Percentiles rank a stretch among this genome's conserved stretches.
phyloP scores from a whole-genome alignment of 306 rosid species.

The Vigna reflexopilosa region DNA sequence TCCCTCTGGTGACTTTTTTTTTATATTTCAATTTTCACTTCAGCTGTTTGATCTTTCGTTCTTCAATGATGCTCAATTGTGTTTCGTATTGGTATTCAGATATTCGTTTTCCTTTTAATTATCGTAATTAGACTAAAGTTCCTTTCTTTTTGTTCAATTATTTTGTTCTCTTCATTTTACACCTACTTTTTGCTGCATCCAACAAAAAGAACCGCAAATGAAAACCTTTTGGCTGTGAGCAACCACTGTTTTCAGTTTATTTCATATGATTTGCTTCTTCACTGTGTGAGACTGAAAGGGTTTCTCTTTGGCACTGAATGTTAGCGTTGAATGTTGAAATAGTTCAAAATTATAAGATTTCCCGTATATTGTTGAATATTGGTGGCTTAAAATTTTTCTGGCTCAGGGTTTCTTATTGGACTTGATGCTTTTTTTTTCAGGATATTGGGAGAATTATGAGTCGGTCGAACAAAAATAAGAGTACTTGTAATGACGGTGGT shows the following conservation, averaged over 20 bases:
- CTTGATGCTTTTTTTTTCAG: conserved; percentile 48
- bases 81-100: conserved; percentile 31
- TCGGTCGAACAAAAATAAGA: conserved; percentile 45
- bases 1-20: neutral
- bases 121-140: conserved; percentile 16
- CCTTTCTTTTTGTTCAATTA: neutral
- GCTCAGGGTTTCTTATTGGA: conserved; percentile 33
- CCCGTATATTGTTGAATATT: conserved; percentile 22
- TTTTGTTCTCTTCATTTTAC: conserved; percentile 18
- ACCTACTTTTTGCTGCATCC: conserved; percentile 27
- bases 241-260: conserved; percentile 3
- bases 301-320: conserved; percentile 20
- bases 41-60: neutral
- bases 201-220: conserved; percentile 16
- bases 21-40: neutral
- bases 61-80: conserved; percentile 13
- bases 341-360: conserved; percentile 16
- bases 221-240: neutral
- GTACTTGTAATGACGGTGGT: conserved; percentile 40
- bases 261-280: conserved; percentile 22
- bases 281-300: conserved; percentile 9
- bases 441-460: conserved; percentile 52
- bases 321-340: neutral
- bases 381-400: conserved; percentile 11
- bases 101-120: conserved; percentile 33